phyloP scores from a whole-genome alignment of 164 flowering plant species.

The Liquidambar formosana region DNA sequence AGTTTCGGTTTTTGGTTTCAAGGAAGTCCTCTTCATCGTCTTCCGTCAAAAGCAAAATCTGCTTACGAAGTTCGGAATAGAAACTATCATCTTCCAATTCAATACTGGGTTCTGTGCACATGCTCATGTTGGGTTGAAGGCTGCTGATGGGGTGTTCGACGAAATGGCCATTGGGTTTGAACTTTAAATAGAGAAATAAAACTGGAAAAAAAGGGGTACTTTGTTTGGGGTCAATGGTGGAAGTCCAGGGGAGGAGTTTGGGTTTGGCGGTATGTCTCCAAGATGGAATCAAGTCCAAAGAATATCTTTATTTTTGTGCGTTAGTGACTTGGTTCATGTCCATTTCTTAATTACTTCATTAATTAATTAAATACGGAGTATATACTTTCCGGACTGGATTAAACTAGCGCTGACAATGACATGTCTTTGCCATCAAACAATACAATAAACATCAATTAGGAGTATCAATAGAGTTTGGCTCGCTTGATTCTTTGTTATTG shows the following conservation, averaged over 20 bases:
- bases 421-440: too few species aligned
- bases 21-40: conserved; percentile 39
- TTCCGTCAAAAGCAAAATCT: conserved; percentile 45
- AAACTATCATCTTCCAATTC: conserved; percentile 21
- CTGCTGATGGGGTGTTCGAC: neutral
- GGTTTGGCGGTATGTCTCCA: conserved; percentile 16
- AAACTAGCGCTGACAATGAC: neutral
- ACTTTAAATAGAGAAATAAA: neutral
- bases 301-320: conserved; percentile 12
- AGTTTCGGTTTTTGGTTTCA: neutral
- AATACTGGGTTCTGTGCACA: conserved; percentile 4
- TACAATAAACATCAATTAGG: neutral
- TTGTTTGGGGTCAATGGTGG: conserved; percentile 21
- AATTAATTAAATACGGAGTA: too few species aligned
- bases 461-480: too few species aligned
- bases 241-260: conserved; percentile 4
- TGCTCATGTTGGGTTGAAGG: neutral
- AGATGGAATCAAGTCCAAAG: conserved; percentile 14
- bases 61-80: conserved; percentile 43
- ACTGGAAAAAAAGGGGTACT: neutral
- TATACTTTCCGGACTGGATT: neutral
- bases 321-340: conserved; percentile 10
- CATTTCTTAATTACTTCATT: neutral
- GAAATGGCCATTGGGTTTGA: neutral
- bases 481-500: too few species aligned